These are phyloP conservation scores for Microsporum audouinii DNA, from an alignment of 2,329 filamentous ascomycete species.

Conservation along the genomic window DNA sequence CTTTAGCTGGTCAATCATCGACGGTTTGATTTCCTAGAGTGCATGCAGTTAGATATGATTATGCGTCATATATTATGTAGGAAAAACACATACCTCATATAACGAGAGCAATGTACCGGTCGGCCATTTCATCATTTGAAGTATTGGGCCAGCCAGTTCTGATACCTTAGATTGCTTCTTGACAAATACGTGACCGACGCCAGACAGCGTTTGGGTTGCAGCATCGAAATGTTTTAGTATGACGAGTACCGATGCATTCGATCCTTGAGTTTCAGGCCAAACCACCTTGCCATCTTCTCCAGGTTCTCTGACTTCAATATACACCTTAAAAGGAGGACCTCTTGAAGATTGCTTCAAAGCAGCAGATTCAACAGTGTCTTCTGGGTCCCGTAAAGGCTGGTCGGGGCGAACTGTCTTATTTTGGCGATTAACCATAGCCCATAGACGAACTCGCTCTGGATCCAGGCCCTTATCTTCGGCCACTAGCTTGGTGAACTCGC, in stretches of 20 bases:
- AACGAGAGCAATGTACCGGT: constrained; percentile 60
- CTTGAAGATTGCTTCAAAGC: constrained; percentile 57
- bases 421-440: constrained; percentile 97
- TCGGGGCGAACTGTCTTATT: constrained; percentile 94
- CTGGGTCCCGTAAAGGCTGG: constrained; percentile 65
- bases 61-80: too few relatives aligned
- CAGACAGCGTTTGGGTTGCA: constrained; percentile 60
- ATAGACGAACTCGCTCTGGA: constrained; percentile 62
- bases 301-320: constrained; percentile 68
- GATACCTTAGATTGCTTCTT: constrained; percentile 76
- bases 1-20: constrained; percentile 93
- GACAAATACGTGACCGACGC: constrained; percentile 76
- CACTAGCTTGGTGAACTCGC: constrained; percentile 60
- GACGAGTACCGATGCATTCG: constrained; percentile 56
- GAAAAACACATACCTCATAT: constrained; percentile 52
- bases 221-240: constrained; percentile 90
- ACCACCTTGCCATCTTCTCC: constrained; percentile 58
- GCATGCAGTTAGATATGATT: constrained; percentile 15
- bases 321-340: constrained; percentile 59
- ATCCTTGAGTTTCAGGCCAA: constrained; percentile 45
- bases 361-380: constrained; percentile 68
- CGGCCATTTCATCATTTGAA: constrained; percentile 76
- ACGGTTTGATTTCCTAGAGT: constrained; percentile 76
- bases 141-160: constrained; percentile 66
- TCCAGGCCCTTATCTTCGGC: constrained; percentile 59